phyloP scores from a whole-genome alignment of 148 eudicot species.

The Euryodendron excelsum region DNA sequence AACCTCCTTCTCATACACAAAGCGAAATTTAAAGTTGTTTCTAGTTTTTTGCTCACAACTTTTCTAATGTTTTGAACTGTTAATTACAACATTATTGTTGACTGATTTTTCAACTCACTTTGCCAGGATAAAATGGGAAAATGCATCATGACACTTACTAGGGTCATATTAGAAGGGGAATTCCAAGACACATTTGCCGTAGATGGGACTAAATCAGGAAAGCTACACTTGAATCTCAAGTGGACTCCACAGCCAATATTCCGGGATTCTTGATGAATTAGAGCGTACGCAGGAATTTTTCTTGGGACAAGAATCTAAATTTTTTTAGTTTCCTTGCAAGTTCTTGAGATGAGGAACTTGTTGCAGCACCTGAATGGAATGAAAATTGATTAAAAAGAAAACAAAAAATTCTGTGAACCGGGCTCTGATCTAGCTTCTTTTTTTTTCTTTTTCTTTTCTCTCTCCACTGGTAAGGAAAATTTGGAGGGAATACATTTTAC shows the following conservation, averaged over 20 bases:
- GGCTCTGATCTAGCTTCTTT: background rate
- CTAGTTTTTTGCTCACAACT: background rate
- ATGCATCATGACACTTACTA: slow-evolving; percentile 67
- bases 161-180: slow-evolving; percentile 71
- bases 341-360: background rate
- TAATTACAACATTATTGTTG: background rate
- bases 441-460: background rate
- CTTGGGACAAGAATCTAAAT: background rate
- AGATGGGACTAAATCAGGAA: slow-evolving; percentile 57
- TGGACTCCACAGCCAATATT: slow-evolving; percentile 69
- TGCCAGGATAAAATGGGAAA: slow-evolving; percentile 75
- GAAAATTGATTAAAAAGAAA: background rate
- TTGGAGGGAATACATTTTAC: slow-evolving; percentile 1
- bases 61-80: background rate
- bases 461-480: slow-evolving; percentile 9
- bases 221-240: slow-evolving; percentile 47
- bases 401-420: background rate
- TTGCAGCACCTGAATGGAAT: background rate
- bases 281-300: background rate
- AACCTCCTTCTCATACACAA: background rate
- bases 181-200: slow-evolving; percentile 45
- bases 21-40: background rate
- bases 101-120: background rate
- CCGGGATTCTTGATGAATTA: slow-evolving; percentile 36
- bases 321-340: background rate